A percentile compares a stretch with the other conserved stretches of the same genome.
These are phyloP conservation scores for Eremothecium sinecaudum DNA, from an alignment of 1,139 yeast genomes.

Conservation along the genomic window DNA sequence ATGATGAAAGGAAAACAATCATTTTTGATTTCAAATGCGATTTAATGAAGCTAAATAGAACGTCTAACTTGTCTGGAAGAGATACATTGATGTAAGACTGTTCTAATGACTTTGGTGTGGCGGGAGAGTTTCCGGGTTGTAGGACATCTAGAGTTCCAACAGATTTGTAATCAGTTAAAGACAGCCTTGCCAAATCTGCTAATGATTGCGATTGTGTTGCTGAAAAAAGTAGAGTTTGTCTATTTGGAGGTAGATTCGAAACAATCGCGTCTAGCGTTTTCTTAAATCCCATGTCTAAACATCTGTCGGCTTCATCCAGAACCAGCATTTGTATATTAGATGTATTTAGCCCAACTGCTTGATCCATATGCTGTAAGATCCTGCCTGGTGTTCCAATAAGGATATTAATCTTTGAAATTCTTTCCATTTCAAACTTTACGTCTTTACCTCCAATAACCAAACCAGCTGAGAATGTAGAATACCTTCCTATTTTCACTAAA, in stretches of 20 bases:
- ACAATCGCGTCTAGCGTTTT: slow-evolving; percentile 79
- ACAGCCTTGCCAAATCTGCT: slow-evolving; percentile 77
- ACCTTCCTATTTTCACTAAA: slow-evolving; percentile 69
- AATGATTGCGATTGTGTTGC: slow-evolving; percentile 92
- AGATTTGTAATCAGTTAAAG: slow-evolving; percentile 69
- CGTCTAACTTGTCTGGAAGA: slow-evolving; percentile 73
- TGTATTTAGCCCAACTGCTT: slow-evolving; percentile 76
- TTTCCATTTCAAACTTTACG: slow-evolving; percentile 74
- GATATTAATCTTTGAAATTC: slow-evolving; percentile 75
- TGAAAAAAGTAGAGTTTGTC: slow-evolving; percentile 83
- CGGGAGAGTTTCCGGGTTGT: slow-evolving; percentile 37
- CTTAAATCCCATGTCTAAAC: slow-evolving; percentile 93
- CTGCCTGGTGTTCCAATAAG: slow-evolving; percentile 96
- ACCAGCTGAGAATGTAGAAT: slow-evolving; percentile 81
- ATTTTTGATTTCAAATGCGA: slow-evolving; percentile 81
- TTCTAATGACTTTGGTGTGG: slow-evolving; percentile 76
- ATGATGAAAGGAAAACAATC: slow-evolving; percentile 80
- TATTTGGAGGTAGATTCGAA: slow-evolving; percentile 68
- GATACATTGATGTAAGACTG: slow-evolving; percentile 70
- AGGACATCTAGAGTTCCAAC: slow-evolving; percentile 43
- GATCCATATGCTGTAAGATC: slow-evolving; percentile 88
- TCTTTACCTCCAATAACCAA: slow-evolving; percentile 96
- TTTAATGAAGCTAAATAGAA: slow-evolving; percentile 80
- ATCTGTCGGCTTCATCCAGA: slow-evolving; percentile 92
- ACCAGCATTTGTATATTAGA: slow-evolving; percentile 74